Evolutionary conservation across 2,329 filamentous ascomycete species (phyloP).

Genomic region (Fusarium keratoplasticum): DNA sequence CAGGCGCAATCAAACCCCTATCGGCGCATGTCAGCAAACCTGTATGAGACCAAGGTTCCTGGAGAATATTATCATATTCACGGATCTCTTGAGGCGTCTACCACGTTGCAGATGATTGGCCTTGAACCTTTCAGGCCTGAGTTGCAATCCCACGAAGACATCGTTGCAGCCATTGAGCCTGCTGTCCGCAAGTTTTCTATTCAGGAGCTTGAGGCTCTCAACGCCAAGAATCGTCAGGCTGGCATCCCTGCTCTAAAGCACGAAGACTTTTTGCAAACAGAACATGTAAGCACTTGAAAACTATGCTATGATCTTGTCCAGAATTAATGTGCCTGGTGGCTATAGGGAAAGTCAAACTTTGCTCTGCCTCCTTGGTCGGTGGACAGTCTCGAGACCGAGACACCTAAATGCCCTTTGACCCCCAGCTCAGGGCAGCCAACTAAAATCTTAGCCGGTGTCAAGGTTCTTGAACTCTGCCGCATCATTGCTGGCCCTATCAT

Average conservation of each 20-base stretch:
- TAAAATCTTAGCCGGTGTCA: slow-evolving; percentile 68
- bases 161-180: slow-evolving; percentile 69
- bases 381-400: slow-evolving; percentile 60
- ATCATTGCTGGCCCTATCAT: slow-evolving; percentile 83
- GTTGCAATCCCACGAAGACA: slow-evolving; percentile 68
- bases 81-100: slow-evolving; percentile 78
- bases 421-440: slow-evolving; percentile 12
- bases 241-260: slow-evolving; percentile 70
- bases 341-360: slow-evolving; percentile 59
- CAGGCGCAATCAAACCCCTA: slow-evolving; percentile 78
- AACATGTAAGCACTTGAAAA: slow-evolving; percentile 47
- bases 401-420: slow-evolving; percentile 59
- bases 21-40: slow-evolving; percentile 77
- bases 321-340: background rate
- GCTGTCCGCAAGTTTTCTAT: slow-evolving; percentile 67
- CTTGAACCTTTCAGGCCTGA: slow-evolving; percentile 71
- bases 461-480: slow-evolving; percentile 79
- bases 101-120: slow-evolving; percentile 77
- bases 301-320: no score
- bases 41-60: slow-evolving; percentile 74
- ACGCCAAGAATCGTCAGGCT: slow-evolving; percentile 67
- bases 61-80: slow-evolving; percentile 82
- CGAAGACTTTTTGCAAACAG: slow-evolving; percentile 68
- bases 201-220: slow-evolving; percentile 68
- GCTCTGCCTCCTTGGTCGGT: slow-evolving; percentile 62